Conservation (phyloP, 208 protist genomes). For the Blastocrithidia nonstop region DNA sequence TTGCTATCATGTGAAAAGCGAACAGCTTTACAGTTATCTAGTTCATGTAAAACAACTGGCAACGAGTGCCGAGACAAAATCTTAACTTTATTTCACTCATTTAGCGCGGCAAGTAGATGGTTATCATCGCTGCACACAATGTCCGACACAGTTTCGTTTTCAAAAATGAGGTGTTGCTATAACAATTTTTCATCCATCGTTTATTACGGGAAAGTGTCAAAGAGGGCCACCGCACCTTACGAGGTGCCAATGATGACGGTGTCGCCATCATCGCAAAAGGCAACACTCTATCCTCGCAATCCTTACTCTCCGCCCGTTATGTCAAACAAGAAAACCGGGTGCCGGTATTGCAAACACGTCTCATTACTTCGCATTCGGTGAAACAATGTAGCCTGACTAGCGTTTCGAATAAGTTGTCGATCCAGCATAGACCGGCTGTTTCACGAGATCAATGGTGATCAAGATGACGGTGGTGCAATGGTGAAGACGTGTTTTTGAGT, state of each 20-base stretch:
- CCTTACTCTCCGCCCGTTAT: conserved; percentile 46
- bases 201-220: conserved; percentile 73
- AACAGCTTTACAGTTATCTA: conserved; percentile 30
- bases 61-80: conserved; percentile 50
- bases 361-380: conserved; percentile 33
- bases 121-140: conserved; percentile 43
- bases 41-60: conserved; percentile 30
- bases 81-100: conserved; percentile 18
- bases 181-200: conserved; percentile 45
- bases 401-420: conserved; percentile 29
- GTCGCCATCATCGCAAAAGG: conserved; percentile 69
- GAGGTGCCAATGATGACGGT: conserved; percentile 66
- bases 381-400: conserved; percentile 27
- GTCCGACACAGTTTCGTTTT: conserved; percentile 43
- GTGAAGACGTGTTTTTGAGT: conserved; percentile 67
- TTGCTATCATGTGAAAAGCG: conserved; percentile 55
- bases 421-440: conserved; percentile 56
- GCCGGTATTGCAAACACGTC: conserved; percentile 54
- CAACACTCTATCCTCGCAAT: conserved; percentile 53
- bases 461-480: conserved; percentile 23
- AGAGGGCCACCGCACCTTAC: conserved; percentile 58
- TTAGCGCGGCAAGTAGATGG: conserved; percentile 31
- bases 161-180: conserved; percentile 72
- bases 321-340: conserved; percentile 70
- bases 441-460: no score